These are phyloP conservation scores for Candida morakotiae DNA, from an alignment of 805 yeast species.

Conservation along the genomic window DNA sequence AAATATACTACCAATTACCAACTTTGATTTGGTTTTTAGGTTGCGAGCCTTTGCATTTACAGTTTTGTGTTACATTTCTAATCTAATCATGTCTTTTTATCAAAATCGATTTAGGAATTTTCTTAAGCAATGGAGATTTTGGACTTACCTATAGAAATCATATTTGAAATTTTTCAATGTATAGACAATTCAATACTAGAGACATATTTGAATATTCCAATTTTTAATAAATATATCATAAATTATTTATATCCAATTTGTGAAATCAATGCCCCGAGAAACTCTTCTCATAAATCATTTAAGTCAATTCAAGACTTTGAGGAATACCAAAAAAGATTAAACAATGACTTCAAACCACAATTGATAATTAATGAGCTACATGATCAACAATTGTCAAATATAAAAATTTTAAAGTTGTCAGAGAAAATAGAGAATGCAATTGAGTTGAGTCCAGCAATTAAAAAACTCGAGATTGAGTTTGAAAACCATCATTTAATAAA, in stretches of 20 bases:
- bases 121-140: conserved; percentile 1
- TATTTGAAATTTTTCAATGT: neutral
- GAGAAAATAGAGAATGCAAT: neutral
- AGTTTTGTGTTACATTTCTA: too few species aligned
- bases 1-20: too few species aligned
- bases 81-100: too few species aligned
- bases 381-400: neutral
- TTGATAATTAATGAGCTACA: neutral
- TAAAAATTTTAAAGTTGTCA: neutral
- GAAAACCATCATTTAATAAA: neutral
- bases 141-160: conserved; percentile 2
- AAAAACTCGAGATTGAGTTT: neutral
- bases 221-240: neutral
- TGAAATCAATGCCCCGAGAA: neutral
- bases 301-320: neutral
- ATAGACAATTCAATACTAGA: neutral
- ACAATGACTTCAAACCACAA: neutral
- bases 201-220: neutral
- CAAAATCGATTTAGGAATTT: too few species aligned
- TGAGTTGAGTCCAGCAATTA: neutral
- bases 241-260: neutral
- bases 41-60: too few species aligned
- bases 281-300: neutral
- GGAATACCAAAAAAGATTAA: neutral
- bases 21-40: too few species aligned